Evolutionary conservation across 208 protist species (phyloP).

Genomic region (Crithidia fasciculata): DNA sequence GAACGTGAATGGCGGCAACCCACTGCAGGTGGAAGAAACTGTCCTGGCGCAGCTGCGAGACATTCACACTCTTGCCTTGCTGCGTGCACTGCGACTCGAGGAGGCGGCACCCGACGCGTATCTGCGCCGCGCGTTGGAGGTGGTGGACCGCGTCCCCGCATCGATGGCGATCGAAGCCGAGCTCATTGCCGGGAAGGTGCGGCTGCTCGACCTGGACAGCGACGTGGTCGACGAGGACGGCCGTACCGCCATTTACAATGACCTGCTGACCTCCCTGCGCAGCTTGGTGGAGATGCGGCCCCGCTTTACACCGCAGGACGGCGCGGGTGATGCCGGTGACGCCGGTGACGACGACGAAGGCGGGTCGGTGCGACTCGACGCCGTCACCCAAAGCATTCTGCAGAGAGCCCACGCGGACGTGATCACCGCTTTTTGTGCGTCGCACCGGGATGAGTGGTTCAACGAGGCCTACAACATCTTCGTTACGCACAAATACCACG

Average conservation of each 20-base stretch:
- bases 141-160: constrained; percentile 70
- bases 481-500: constrained; percentile 90
- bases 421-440: constrained; percentile 54
- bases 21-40: constrained; percentile 38
- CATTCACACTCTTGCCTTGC: constrained; percentile 41
- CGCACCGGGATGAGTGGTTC: constrained; percentile 60
- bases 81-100: constrained; percentile 75
- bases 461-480: constrained; percentile 87
- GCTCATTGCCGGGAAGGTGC: constrained; percentile 72
- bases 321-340: not conserved
- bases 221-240: constrained; percentile 62
- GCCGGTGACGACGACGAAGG: constrained; percentile 1
- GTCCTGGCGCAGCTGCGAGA: constrained; percentile 38
- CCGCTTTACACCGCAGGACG: constrained; percentile 19
- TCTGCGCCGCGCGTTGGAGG: constrained; percentile 58
- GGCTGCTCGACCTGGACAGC: constrained; percentile 69
- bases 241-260: constrained; percentile 63
- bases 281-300: constrained; percentile 82
- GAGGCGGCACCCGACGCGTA: constrained; percentile 59
- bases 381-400: constrained; percentile 39
- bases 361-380: constrained; percentile 26
- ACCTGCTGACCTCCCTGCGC: constrained; percentile 78
- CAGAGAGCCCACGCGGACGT: constrained; percentile 63
- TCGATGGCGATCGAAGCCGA: constrained; percentile 77
- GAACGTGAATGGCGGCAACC: constrained; percentile 73